These are phyloP conservation scores for Populus hybrid DNA, from an alignment of 441 rosid genomes.

Conservation along the genomic window DNA sequence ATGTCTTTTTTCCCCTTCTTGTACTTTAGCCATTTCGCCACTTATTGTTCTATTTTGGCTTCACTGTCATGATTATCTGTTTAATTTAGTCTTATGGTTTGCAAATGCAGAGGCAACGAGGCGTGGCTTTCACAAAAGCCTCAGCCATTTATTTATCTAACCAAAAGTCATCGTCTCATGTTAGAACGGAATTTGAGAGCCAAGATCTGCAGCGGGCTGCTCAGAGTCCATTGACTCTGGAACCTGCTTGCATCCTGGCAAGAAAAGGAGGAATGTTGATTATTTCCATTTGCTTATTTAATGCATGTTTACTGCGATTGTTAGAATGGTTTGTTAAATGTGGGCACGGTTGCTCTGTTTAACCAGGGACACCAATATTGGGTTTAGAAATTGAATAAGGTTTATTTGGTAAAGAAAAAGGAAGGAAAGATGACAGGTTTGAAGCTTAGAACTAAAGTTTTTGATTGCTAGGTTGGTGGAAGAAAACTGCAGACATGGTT, in stretches of 20 bases:
- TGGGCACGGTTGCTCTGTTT: not conserved
- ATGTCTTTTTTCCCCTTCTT: conserved; percentile 2
- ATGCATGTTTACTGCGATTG: no score
- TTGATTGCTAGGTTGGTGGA: not conserved
- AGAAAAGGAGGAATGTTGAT: not conserved
- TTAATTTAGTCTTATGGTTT: not conserved
- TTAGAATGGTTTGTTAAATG: not conserved
- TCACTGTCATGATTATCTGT: conserved; percentile 1
- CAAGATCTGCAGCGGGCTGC: not conserved
- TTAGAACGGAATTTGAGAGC: not conserved
- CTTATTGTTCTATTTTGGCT: not conserved
- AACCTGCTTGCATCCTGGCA: no score
- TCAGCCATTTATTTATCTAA: not conserved
- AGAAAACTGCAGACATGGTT: conserved; percentile 3
- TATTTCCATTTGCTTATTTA: not conserved
- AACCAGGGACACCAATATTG: conserved; percentile 4
- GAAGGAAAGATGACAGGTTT: not conserved
- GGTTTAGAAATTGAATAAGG: conserved; percentile 3
- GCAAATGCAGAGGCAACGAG: not conserved
- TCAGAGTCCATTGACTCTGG: not conserved
- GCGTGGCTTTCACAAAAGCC: not conserved
- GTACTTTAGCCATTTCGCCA: not conserved
- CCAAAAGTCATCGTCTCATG: not conserved
- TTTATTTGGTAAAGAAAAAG: not conserved
- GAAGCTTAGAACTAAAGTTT: not conserved